Percentiles rank a stretch among this genome's conserved stretches.
Conservation (phyloP, 768 basidiomycete species). For the Rhodotorula babjevae region DNA sequence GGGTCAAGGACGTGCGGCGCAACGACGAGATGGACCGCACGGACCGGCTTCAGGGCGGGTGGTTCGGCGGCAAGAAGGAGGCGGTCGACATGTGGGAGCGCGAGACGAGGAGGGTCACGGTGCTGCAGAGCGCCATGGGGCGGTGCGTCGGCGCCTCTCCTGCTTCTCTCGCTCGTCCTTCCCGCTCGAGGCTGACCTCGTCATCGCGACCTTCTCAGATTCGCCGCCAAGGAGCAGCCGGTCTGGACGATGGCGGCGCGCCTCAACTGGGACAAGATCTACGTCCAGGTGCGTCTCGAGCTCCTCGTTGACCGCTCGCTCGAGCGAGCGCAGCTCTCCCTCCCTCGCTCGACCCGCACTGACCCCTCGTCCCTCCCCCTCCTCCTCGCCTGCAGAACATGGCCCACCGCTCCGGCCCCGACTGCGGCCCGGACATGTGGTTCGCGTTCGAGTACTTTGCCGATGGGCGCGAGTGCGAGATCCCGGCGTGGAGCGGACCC, state of each 20-base stretch:
- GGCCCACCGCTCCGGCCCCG: slow-evolving; percentile 19
- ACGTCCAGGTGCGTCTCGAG: slow-evolving; percentile 30
- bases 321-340: too few species aligned
- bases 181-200: background rate
- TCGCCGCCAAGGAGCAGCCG: slow-evolving; percentile 41
- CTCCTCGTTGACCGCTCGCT: too few species aligned
- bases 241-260: slow-evolving; percentile 39
- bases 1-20: slow-evolving; percentile 15
- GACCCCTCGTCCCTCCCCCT: background rate
- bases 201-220: background rate
- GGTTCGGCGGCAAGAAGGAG: slow-evolving; percentile 38
- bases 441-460: slow-evolving; percentile 37
- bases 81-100: slow-evolving; percentile 38
- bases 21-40: slow-evolving; percentile 26
- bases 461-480: slow-evolving; percentile 34
- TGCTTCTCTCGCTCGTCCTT: background rate
- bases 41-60: slow-evolving; percentile 41
- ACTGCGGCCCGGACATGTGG: slow-evolving; percentile 37
- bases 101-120: slow-evolving; percentile 33
- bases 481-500: slow-evolving; percentile 39
- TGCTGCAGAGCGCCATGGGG: slow-evolving; percentile 33
- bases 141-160: background rate
- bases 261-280: slow-evolving; percentile 38
- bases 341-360: background rate
- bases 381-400: slow-evolving; percentile 23